Evolutionary conservation across 768 basidiomycete genomes (phyloP), one percentile per base, ranked within the genome.

Genomic region (Termitomyces sp.): DNA sequence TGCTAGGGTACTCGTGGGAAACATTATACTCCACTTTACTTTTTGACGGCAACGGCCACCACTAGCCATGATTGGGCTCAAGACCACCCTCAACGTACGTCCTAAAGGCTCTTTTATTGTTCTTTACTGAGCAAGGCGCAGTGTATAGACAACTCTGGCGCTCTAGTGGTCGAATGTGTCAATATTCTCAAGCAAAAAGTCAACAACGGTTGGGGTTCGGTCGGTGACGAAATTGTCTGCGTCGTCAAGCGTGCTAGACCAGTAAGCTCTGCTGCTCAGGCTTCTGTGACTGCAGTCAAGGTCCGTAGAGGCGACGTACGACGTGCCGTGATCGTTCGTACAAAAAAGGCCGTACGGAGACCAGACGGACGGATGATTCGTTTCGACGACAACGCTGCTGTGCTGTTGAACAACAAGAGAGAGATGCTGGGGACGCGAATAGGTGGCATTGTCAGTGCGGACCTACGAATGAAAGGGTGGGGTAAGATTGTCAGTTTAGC

Each of bases 101-200:
- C 89, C 61, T 52, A 83, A 71, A 22, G 53, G 20, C 46, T 22
- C 44, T 15, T 16, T 23, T 35, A 46, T 23, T 39, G 38, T 18
- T 7, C 27, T 16, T 22, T 33, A 40, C 48, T 32, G 36, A 58
- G 7, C 13, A 22, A 18, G 27, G 29, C 32, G 15, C n/a, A 94
- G 91, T 87, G 93, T 60, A 97, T 98, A 70, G 96, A 98, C 78
- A 98, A 98, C 72, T 94, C 96, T 6, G 96, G 96, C 31, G 95
- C 93, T 7, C 79, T 98, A 58, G 75, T 96, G 57, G 87, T 94
- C 39, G 96, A 98, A 77, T 97, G 94, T 66, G 92, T 98, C 68
- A 97, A 98, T 70, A 85, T 98, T 27, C 79, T 97, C 54, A 98
- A 98, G 72, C 86, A 91, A 68, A 98, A 98, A 71, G 91, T 94